Base-by-base conservation (phyloP, 2,329 filamentous ascomycete genomes). In the Tolypocladium endophyticum region DNA sequence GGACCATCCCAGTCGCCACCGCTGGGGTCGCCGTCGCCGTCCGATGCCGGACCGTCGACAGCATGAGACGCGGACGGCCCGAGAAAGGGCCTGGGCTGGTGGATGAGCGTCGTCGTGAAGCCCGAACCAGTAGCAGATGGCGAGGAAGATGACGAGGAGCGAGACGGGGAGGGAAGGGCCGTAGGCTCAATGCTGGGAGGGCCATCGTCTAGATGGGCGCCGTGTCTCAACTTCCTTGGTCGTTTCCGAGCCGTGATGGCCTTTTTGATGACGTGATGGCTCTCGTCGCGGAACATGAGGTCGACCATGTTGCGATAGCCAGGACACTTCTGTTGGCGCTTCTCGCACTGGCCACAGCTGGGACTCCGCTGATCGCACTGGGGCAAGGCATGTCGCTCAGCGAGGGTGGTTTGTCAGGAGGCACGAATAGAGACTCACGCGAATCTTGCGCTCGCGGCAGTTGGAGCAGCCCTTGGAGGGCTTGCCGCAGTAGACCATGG, bases 271-370 rank as follows among this genome's bases (percentile, higher is more conserved):
- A 84, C 81, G 66, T 81, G 79, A 38, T 75, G 76, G 63, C 79
- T 84, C 67, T 84, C 79, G 65, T 84, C 79, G 50, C 81, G 77
- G 64, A 84, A 84, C 74, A 84, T 82, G 61, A 84, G 74, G 63
- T 84, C 81, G 47, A 81, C 76, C 56, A 79, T 72, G 62, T 81
- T 80, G 52, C 81, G 73, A 64, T 84, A 84, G 59, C 81, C 81
- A 38, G 81, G 81, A 61, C 81, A 84, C 69, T 70, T 61, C 58
- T 79, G 74, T 60, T 79, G 74, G 50, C 79, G 77, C 66, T 81
- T 81, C 56, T 76, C 74, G 66, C 81, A 84, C 67, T 84, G 81
- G 55, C 79, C 79, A 60, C 81, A 84, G 55, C 76, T 74, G 12
- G 78, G 78, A 54, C 76, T 74, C 59, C 70, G 73, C 66, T 82